phyloP scores from a whole-genome alignment of 495 filamentous ascomycete species.

The Penicillium daleae region DNA sequence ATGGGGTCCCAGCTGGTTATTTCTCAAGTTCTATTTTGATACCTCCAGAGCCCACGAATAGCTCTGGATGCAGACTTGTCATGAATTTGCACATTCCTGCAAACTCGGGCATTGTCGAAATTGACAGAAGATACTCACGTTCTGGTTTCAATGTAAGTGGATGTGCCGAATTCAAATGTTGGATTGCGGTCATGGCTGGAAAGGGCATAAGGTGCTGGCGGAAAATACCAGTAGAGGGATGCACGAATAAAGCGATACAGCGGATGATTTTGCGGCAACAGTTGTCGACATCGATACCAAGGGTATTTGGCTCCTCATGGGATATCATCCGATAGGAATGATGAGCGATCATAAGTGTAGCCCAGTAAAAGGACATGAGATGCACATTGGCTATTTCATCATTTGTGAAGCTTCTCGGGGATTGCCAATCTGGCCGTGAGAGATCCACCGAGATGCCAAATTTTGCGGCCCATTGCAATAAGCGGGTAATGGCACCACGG shows the following conservation, averaged over 20 bases:
- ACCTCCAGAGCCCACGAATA: background rate
- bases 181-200: background rate
- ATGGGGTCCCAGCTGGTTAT: background rate
- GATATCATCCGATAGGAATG: background rate
- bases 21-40: background rate
- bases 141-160: background rate
- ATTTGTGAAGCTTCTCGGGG: background rate
- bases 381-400: slow-evolving; percentile 2
- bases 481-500: background rate
- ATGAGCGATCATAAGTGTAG: slow-evolving; percentile 6
- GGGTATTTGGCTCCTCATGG: background rate
- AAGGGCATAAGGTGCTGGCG: slow-evolving; percentile 19
- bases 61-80: background rate
- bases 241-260: slow-evolving; percentile 11
- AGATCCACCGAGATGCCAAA: background rate
- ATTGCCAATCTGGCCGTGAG: background rate
- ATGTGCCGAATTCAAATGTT: background rate
- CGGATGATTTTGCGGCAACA: slow-evolving; percentile 12
- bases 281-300: background rate
- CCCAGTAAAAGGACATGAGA: slow-evolving; percentile 18
- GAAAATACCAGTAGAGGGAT: slow-evolving; percentile 12
- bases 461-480: background rate
- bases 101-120: background rate
- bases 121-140: background rate
- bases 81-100: background rate